Percentiles rank a stretch among this genome's conserved stretches.
Conservation (phyloP, 2,329 filamentous ascomycete genomes). For the Fusarium aywerte region DNA sequence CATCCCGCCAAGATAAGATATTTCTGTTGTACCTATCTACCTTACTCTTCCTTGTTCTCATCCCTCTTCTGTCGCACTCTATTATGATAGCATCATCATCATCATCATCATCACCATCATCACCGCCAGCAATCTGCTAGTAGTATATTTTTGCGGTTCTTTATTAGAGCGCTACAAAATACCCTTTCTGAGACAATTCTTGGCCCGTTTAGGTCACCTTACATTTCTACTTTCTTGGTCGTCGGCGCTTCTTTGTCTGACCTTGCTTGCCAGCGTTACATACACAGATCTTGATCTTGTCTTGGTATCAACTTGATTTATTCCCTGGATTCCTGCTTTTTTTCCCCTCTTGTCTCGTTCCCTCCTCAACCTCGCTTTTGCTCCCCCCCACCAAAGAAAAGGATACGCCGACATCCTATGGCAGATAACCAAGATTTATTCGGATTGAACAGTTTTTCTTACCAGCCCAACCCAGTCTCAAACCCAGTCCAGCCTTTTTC, state of each 20-base stretch:
- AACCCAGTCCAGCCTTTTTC: background rate
- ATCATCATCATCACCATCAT: conserved; percentile 1
- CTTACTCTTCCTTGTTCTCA: background rate
- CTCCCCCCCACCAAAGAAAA: background rate
- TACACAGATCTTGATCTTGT: background rate
- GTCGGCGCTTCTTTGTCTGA: conserved; percentile 5
- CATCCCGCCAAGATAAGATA: background rate
- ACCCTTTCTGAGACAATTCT: conserved; percentile 22
- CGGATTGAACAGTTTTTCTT: background rate
- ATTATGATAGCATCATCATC: conserved; percentile 23
- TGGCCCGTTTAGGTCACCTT: conserved; percentile 18
- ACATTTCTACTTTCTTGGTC: conserved; percentile 1
- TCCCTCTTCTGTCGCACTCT: conserved; percentile 1
- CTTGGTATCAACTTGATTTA: conserved; percentile 11
- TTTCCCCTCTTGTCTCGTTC: background rate
- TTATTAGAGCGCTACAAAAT: conserved; percentile 25
- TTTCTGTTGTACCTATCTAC: too few species aligned
- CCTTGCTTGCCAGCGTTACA: background rate
- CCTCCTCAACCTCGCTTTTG: conserved; percentile 3
- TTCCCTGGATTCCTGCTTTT: conserved; percentile 10
- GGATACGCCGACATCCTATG: conserved; percentile 7
- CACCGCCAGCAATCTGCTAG: background rate
- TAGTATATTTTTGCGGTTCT: background rate
- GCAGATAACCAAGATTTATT: background rate
- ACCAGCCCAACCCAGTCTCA: background rate